phyloP scores from a whole-genome alignment of 257 asterid species.

The Ajuga chamaepitys region DNA sequence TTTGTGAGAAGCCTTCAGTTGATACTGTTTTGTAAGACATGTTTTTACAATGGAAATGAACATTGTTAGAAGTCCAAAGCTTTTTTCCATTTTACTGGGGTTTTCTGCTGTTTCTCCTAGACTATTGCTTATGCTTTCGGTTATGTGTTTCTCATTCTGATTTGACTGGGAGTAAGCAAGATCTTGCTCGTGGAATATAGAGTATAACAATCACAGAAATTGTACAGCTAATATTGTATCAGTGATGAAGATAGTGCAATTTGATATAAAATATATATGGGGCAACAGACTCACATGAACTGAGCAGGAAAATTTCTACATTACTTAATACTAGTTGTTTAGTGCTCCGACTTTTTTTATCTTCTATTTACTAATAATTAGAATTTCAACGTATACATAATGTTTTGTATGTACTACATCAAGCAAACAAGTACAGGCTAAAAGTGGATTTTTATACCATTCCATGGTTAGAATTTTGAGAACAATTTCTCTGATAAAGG shows the following conservation, averaged over 20 bases:
- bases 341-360: background rate
- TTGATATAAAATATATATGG: background rate
- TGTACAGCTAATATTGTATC: background rate
- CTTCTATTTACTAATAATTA: too few species aligned
- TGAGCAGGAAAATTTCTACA: background rate
- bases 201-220: background rate
- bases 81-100: background rate
- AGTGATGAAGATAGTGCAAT: background rate
- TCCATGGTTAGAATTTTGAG: background rate
- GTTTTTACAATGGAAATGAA: background rate
- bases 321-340: background rate
- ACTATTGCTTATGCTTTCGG: background rate
- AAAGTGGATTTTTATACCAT: background rate
- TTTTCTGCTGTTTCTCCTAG: background rate
- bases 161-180: background rate
- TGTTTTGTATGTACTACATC: too few species aligned
- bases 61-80: background rate
- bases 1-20: background rate
- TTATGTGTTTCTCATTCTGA: background rate
- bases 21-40: conserved; percentile 3
- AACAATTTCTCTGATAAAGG: background rate
- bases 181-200: background rate
- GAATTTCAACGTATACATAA: too few species aligned
- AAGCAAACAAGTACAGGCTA: background rate
- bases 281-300: background rate